A percentile compares a stretch with the other conserved stretches of the same genome.
Evolutionary conservation across 805 yeast genomes (phyloP).

Genomic region (Torulaspora indica): DNA sequence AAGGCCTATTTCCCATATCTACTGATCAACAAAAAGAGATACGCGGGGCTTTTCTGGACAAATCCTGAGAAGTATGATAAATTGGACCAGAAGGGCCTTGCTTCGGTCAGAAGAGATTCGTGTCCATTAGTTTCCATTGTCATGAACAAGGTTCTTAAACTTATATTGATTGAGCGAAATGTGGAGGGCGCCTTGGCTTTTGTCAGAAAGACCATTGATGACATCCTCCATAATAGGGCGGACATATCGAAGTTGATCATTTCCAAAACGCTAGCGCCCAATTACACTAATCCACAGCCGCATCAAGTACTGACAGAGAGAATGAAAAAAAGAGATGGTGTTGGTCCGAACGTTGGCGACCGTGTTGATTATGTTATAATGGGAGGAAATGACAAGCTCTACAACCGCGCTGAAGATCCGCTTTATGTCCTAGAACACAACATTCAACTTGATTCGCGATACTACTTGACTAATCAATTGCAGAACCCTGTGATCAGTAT

Average conservation of each 20-base stretch:
- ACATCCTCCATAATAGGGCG: conserved; percentile 80
- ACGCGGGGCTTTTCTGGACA: conserved; percentile 97
- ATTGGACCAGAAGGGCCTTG: conserved; percentile 97
- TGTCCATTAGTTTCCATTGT: conserved; percentile 93
- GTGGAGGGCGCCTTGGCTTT: conserved; percentile 78
- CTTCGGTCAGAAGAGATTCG: conserved; percentile 96
- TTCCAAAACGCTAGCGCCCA: conserved; percentile 86
- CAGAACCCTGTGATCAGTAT: conserved; percentile 90
- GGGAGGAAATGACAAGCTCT: conserved; percentile 75
- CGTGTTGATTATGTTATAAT: conserved; percentile 96
- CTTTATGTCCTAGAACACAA: conserved; percentile 87
- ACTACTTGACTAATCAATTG: conserved; percentile 87
- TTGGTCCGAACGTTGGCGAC: conserved; percentile 95
- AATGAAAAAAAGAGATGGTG: conserved; percentile 95
- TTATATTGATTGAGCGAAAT: conserved; percentile 80
- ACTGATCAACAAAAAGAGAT: conserved; percentile 90
- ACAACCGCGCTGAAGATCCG: conserved; percentile 97
- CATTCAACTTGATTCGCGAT: conserved; percentile 88
- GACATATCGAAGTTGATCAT: conserved; percentile 92
- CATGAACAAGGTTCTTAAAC: conserved; percentile 81
- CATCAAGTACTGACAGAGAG: conserved; percentile 95
- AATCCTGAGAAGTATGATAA: conserved; percentile 86
- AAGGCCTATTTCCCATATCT: conserved; percentile 94
- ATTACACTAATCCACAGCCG: conserved; percentile 94
- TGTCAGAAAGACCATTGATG: conserved; percentile 85